Evolutionary conservation across 169 alveolate genomes (phyloP), one percentile per base, ranked within the genome.

Genomic region (Cystoisospora suis): DNA sequence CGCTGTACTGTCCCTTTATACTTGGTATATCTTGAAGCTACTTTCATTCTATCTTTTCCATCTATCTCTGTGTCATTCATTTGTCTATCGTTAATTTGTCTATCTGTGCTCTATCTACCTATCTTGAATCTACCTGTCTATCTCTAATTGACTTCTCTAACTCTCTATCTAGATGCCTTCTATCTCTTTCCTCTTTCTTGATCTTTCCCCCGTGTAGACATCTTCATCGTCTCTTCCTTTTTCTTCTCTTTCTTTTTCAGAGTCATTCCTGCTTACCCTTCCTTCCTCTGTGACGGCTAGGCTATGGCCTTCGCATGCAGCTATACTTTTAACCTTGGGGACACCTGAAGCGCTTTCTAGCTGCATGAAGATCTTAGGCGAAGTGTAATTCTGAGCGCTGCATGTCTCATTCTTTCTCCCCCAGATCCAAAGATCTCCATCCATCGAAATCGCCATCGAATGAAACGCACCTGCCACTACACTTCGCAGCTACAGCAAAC

Each of bases 381-480:
- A 27, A 7, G 56, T 45, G 15, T 89, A 47, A 45, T 93, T 81
- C 42, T 79, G 58, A 1, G 69, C 75, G 29, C 85, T 42, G 81
- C 93, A 83, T 0, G 92, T 59, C 6, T 45, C 47, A 0, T 86
- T 92, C 23, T 59, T 91, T 23, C 86, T 59, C 3, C 96, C 96
- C 95, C 95, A 94, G 27, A 92, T 86, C 93, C 94, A 94, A 15
- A 92, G 34, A 20, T 92, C 95, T 23, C 95, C 95, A 7, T 45
- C 81, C n/a, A 49, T 53, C n/a, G 95, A 75, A 36, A 94, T 80
- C 29, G 95, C 95, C 83, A 83, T 32, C 42, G 95, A 92, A 81
- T 90, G 95, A 27, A 53, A 45, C 15, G 86, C 32, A 3, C 96
- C 95, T 40, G 92, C 95, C 6, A 94, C 94, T 44, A 90, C 91